A percentile compares a stretch with the other conserved stretches of the same genome.
These are phyloP conservation scores for Orbilia blumenaviensis DNA, from an alignment of 2,329 filamentous ascomycete species.

Conservation along the genomic window DNA sequence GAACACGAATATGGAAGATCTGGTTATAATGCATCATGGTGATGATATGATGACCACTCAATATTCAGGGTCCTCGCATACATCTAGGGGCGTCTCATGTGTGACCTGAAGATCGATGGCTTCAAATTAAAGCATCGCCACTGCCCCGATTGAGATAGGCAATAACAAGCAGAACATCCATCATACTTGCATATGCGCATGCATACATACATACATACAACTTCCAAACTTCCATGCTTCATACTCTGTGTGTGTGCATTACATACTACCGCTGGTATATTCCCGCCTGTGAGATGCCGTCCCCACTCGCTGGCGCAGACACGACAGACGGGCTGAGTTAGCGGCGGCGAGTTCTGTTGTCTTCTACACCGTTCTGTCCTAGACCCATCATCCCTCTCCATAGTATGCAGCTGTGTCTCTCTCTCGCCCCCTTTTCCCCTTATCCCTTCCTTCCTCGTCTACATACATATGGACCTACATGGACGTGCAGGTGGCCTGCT, in stretches of 20 bases:
- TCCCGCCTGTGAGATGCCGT: not conserved
- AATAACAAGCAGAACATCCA: not conserved
- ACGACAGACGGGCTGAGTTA: not conserved
- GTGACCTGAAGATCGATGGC: not conserved
- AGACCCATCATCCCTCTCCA: not conserved
- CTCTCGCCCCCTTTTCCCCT: conserved; percentile 17
- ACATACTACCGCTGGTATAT: too few relatives aligned
- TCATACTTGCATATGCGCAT: not conserved
- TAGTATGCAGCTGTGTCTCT: too few relatives aligned
- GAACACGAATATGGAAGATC: too few relatives aligned
- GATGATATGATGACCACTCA: not conserved
- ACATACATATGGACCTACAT: too few relatives aligned
- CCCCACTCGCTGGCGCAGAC: not conserved
- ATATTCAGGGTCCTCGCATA: conserved; percentile 7
- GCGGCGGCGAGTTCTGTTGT: conserved; percentile 27
- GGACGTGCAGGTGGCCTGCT: conserved; percentile 1
- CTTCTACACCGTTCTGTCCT: conserved; percentile 15
- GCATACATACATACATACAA: too few relatives aligned
- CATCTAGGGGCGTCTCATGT: not conserved
- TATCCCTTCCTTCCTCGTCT: conserved; percentile 1
- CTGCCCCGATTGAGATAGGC: not conserved
- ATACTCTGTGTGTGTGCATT: too few relatives aligned
- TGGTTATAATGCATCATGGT: not conserved
- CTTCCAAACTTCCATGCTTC: too few relatives aligned
- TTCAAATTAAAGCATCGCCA: not conserved